These are phyloP conservation scores for Nelumbo lutea DNA, from an alignment of 164 flowering plant species.

Conservation along the genomic window DNA sequence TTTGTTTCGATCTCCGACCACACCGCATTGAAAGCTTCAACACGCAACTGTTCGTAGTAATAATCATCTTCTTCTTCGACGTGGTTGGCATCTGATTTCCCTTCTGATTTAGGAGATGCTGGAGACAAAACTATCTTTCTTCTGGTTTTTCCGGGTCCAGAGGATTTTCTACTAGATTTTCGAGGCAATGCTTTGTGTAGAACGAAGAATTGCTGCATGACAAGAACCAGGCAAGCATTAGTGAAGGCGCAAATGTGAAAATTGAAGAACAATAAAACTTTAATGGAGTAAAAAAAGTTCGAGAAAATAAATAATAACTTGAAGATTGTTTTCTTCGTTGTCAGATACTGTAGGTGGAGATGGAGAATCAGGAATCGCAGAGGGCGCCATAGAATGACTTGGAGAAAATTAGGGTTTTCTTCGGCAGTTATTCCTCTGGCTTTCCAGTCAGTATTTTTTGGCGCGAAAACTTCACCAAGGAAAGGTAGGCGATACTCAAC, in stretches of 20 bases:
- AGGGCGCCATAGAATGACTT: constrained; percentile 19
- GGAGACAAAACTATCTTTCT: constrained; percentile 48
- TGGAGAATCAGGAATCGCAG: constrained; percentile 19
- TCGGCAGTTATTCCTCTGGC: neutral
- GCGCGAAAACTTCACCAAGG: too few relatives aligned
- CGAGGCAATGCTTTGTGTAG: constrained; percentile 63
- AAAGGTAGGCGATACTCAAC: too few relatives aligned
- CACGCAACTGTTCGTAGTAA: constrained; percentile 25
- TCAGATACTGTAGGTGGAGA: constrained; percentile 13
- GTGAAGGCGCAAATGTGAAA: neutral
- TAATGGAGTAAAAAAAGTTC: neutral
- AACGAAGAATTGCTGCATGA: constrained; percentile 60
- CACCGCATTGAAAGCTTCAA: constrained; percentile 48
- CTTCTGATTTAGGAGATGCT: constrained; percentile 11
- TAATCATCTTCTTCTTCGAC: constrained; percentile 15
- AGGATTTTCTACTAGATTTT: constrained; percentile 24
- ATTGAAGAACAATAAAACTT: neutral
- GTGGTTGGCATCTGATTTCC: constrained; percentile 12
- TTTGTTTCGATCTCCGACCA: constrained; percentile 68
- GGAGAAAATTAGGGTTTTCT: constrained; percentile 10
- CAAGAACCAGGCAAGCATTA: neutral
- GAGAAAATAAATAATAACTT: neutral
- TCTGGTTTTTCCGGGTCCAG: constrained; percentile 30
- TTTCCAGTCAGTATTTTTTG: too few relatives aligned
- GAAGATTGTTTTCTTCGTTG: constrained; percentile 31